phyloP scores from a whole-genome alignment of 352 stramenopile species.

The Blastocystis sp. region DNA sequence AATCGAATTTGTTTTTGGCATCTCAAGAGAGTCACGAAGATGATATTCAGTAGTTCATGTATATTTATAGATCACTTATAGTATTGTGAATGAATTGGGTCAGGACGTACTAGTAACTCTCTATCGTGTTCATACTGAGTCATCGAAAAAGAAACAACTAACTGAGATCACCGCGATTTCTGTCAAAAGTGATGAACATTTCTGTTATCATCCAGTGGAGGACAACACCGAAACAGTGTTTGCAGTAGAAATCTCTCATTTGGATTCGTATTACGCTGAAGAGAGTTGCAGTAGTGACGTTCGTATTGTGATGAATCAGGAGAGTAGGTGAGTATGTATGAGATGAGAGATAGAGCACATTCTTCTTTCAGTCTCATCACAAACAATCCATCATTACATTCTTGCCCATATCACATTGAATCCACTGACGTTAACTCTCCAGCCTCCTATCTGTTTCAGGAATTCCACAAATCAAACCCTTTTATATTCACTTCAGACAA shows the following conservation, averaged over 20 bases:
- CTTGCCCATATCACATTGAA: not conserved
- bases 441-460: not conserved
- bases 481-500: not conserved
- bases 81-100: conserved; percentile 12
- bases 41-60: not conserved
- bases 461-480: not conserved
- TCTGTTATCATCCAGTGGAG: not conserved
- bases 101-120: conserved; percentile 4
- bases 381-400: not conserved
- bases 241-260: not conserved
- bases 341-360: not conserved
- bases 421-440: not conserved
- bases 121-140: not conserved
- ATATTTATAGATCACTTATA: not conserved
- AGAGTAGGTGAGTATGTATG: not conserved
- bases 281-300: not conserved
- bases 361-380: not conserved
- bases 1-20: not conserved
- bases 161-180: not conserved
- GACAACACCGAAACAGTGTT: not conserved
- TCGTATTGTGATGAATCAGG: not conserved
- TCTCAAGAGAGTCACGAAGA: not conserved
- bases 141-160: not conserved
- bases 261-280: not conserved
- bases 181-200: not conserved